Evolutionary conservation across 306 rosid species (phyloP).

Genomic region (Ochetophila trinervis): DNA sequence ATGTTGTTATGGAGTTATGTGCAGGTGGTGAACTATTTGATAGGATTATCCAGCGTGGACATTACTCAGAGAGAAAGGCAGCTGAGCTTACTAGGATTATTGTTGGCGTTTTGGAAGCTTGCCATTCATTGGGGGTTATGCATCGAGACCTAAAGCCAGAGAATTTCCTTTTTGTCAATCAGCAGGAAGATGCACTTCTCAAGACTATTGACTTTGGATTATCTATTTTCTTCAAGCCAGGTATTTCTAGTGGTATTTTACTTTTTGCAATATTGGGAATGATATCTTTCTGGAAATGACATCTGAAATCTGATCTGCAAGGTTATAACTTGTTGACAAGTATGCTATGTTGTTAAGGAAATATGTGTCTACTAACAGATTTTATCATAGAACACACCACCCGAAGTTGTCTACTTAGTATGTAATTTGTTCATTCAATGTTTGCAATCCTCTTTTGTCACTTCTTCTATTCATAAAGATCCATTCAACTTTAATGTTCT

Average conservation of each 20-base stretch:
- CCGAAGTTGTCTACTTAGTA: too few relatives aligned
- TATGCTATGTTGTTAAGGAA: not conserved
- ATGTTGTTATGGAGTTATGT: conserved; percentile 97
- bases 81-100: conserved; percentile 91
- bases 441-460: too few relatives aligned
- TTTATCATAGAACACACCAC: not conserved
- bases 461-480: too few relatives aligned
- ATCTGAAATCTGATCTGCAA: conserved; percentile 1
- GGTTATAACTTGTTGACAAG: not conserved
- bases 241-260: conserved; percentile 34
- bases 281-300: not conserved
- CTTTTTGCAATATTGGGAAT: conserved; percentile 9
- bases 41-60: conserved; percentile 90
- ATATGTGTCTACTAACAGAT: not conserved
- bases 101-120: conserved; percentile 92
- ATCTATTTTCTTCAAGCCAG: conserved; percentile 94
- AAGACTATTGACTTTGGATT: conserved; percentile 96
- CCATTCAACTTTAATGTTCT: too few relatives aligned
- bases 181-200: conserved; percentile 89
- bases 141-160: conserved; percentile 98
- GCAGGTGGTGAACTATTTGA: conserved; percentile 98
- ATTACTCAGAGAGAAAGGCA: conserved; percentile 89
- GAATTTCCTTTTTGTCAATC: conserved; percentile 83
- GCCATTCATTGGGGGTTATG: conserved; percentile 94
- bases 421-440: too few relatives aligned